These are phyloP conservation scores for Globisporangium alternatum DNA, from an alignment of 352 stramenopile species.

Conservation along the genomic window DNA sequence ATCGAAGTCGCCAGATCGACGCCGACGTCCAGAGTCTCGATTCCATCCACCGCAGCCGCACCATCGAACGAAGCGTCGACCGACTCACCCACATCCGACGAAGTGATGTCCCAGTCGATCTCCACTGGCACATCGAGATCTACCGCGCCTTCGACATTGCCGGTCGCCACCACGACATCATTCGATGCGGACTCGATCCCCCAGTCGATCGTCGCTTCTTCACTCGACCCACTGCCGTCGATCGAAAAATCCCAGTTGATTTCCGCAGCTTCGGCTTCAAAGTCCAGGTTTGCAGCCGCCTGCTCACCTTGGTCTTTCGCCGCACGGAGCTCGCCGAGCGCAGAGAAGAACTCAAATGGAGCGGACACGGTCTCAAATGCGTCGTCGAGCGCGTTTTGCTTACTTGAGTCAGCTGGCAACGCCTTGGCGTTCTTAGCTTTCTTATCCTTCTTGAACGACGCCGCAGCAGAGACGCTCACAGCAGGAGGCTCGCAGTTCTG, in stretches of 20 bases:
- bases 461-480: slow-evolving; percentile 22
- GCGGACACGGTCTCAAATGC: slow-evolving; percentile 34
- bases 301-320: slow-evolving; percentile 38
- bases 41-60: slow-evolving; percentile 5
- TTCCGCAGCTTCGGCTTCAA: slow-evolving; percentile 52
- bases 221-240: slow-evolving; percentile 29
- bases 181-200: slow-evolving; percentile 46
- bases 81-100: slow-evolving; percentile 33
- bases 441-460: slow-evolving; percentile 43
- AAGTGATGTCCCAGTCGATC: slow-evolving; percentile 81
- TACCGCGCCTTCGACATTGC: slow-evolving; percentile 18
- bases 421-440: slow-evolving; percentile 28
- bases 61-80: slow-evolving; percentile 14
- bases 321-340: slow-evolving; percentile 45
- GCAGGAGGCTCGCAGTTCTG: slow-evolving; percentile 47
- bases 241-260: slow-evolving; percentile 78
- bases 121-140: slow-evolving; percentile 38
- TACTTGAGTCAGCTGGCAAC: slow-evolving; percentile 7
- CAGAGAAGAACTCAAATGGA: slow-evolving; percentile 52
- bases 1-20: not conserved
- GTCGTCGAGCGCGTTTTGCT: slow-evolving; percentile 21
- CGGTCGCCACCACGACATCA: slow-evolving; percentile 8
- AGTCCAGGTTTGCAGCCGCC: slow-evolving; percentile 27
- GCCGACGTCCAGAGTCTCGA: not conserved
- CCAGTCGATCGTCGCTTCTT: slow-evolving; percentile 56